Evolutionary conservation across 768 basidiomycete species (phyloP), one percentile per base, ranked within the genome.

Genomic region (Boletus speciosus): DNA sequence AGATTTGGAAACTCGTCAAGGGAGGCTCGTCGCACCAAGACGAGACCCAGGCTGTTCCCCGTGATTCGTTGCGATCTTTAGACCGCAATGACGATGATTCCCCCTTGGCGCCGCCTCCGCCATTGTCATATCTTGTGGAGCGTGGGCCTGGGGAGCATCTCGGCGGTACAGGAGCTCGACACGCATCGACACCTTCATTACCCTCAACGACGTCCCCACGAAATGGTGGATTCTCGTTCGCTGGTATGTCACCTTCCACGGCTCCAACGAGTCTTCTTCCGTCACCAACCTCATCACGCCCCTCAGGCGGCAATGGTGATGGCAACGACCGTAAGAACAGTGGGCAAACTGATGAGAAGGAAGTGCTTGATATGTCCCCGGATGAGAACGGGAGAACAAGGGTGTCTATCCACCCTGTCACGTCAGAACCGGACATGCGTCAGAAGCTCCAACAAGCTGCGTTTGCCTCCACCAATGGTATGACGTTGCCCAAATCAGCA

Each of bases 91-190:
- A 90, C 4, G 90, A 93, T 62, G 83, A 89, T 60, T 69, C 78
- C 9, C 93, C 91, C 4, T 75, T 97, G 38, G 85, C 89, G 3
- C 96, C 95, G 1, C 96, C 96, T 3, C 96, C 96, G 5, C 88
- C 93, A 5, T 66, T 98, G 49, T 92, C 92, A 0, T 95, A 93
- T 72, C 80, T 98, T 44, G 92, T 93, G 3, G 73, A 71, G 56
- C 71, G 74, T 56, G 76, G 80, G 52, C 80, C 80, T 39, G 77
- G 79, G n/a, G 79, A 82, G 41, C 75, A 76, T 32, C 77, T 82
- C 40, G 66, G 68, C 34, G 71, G 73, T 43, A 15, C 58, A 1
- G 65, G 61, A 23, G 75, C 75, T 47, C 81, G 88, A 6, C 86
- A 85, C 62, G 76, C 79, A 25, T 89, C 90, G 15, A 84, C 85